Percentiles rank a stretch among this genome's conserved stretches.
Evolutionary conservation across 148 eudicot species (phyloP).

Genomic region (Silene latifolia): DNA sequence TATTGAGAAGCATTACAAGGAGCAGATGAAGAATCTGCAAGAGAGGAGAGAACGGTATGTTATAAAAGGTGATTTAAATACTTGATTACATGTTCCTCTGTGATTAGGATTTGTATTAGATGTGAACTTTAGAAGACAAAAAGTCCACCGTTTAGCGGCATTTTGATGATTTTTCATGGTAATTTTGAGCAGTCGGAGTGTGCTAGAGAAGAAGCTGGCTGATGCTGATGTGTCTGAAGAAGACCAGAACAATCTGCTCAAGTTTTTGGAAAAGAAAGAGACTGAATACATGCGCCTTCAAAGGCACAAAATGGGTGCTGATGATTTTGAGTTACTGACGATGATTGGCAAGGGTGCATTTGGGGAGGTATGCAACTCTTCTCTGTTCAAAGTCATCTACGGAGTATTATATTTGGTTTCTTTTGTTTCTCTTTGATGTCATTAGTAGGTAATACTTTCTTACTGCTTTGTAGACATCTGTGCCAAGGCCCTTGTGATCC

Average conservation of each 20-base stretch:
- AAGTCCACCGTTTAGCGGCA: not conserved
- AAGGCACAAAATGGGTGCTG: slow-evolving; percentile 97
- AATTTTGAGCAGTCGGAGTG: slow-evolving; percentile 50
- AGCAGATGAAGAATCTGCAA: slow-evolving; percentile 93
- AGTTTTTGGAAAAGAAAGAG: slow-evolving; percentile 91
- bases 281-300: slow-evolving; percentile 97
- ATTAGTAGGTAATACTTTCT: not conserved
- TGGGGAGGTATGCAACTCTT: slow-evolving; percentile 72
- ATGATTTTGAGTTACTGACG: slow-evolving; percentile 89
- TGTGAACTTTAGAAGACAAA: not conserved
- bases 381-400: not conserved
- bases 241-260: slow-evolving; percentile 78
- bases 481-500: not conserved
- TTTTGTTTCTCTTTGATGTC: not conserved
- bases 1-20: slow-evolving; percentile 98
- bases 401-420: not conserved
- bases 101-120: slow-evolving; percentile 10
- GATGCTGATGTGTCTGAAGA: slow-evolving; percentile 97
- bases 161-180: not conserved
- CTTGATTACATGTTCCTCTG: not conserved
- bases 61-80: not conserved
- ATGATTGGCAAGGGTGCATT: slow-evolving; percentile 99
- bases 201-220: slow-evolving; percentile 77
- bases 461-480: not conserved
- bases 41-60: slow-evolving; percentile 91